A percentile compares a stretch with the other conserved stretches of the same genome.
phyloP scores from a whole-genome alignment of 2,329 filamentous ascomycete species.

The Xylaria sp. region DNA sequence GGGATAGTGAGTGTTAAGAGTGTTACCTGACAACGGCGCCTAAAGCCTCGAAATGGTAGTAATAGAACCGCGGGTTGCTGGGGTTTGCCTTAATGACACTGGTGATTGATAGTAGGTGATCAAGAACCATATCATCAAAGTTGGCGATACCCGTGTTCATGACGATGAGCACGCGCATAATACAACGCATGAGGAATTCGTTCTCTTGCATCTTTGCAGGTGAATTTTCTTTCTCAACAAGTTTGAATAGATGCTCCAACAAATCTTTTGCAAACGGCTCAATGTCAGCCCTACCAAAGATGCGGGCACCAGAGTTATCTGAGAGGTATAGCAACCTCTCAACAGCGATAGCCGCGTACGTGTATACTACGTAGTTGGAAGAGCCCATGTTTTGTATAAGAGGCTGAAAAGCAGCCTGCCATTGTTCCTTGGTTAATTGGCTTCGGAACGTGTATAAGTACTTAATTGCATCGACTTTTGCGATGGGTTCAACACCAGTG shows the following conservation, averaged over 20 bases:
- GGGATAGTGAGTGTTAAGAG: neutral
- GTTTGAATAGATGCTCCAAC: conserved; percentile 86
- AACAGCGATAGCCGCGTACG: conserved; percentile 96
- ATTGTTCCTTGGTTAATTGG: conserved; percentile 90
- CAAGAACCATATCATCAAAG: conserved; percentile 81
- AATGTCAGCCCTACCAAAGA: conserved; percentile 84
- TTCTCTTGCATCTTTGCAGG: conserved; percentile 98
- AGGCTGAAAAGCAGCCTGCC: conserved; percentile 88
- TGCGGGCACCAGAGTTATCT: conserved; percentile 77
- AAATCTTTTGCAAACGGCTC: conserved; percentile 86
- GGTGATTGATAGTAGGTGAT: conserved; percentile 88
- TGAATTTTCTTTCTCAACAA: conserved; percentile 86
- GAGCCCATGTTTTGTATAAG: conserved; percentile 92
- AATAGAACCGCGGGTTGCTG: conserved; percentile 97
- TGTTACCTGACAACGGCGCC: conserved; percentile 81
- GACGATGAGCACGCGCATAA: conserved; percentile 96
- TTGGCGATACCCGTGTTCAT: conserved; percentile 83
- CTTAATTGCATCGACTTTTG: conserved; percentile 98
- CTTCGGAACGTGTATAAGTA: conserved; percentile 97
- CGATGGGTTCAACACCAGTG: conserved; percentile 78
- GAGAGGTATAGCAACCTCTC: conserved; percentile 89
- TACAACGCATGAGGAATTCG: conserved; percentile 97
- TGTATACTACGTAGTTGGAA: conserved; percentile 95
- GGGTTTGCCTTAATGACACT: conserved; percentile 93
- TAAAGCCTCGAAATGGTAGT: conserved; percentile 96